Conservation (phyloP, 192 early-diverging fungal species). For the Backusella liffmaniae region DNA sequence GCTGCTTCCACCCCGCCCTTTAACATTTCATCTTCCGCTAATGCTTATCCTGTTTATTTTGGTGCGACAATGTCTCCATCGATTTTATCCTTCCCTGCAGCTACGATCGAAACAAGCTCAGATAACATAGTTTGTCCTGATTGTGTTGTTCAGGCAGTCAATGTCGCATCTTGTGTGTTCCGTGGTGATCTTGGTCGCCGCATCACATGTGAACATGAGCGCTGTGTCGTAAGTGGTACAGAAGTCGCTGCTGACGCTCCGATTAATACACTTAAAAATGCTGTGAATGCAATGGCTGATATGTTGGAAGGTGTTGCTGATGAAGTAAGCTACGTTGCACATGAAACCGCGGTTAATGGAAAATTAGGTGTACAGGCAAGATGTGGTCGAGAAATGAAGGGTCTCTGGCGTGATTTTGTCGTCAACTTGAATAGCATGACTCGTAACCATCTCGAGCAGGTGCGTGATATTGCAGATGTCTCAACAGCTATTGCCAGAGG, state of each 20-base stretch:
- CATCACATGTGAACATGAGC: conserved; percentile 41
- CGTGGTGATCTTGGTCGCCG: conserved; percentile 44
- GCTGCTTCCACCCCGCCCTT: conserved; percentile 22
- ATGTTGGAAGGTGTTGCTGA: conserved; percentile 53
- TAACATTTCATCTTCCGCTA: conserved; percentile 27
- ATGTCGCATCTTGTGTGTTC: conserved; percentile 45
- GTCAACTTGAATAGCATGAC: conserved; percentile 58
- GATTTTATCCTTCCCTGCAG: conserved; percentile 18
- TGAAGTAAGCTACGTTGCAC: conserved; percentile 67
- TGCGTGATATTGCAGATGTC: conserved; percentile 68
- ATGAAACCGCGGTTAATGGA: conserved; percentile 70
- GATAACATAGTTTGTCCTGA: conserved; percentile 43
- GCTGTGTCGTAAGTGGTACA: conserved; percentile 28
- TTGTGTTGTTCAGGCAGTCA: conserved; percentile 47
- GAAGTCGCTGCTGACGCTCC: conserved; percentile 22
- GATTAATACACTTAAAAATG: conserved; percentile 43
- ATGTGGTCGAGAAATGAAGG: conserved; percentile 44
- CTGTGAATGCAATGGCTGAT: conserved; percentile 63
- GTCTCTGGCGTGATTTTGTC: conserved; percentile 58
- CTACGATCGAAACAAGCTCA: conserved; percentile 20
- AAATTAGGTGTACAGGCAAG: conserved; percentile 67
- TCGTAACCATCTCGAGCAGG: conserved; percentile 52
- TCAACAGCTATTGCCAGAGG: conserved; percentile 68
- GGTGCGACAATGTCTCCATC: conserved; percentile 15
- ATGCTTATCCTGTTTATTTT: conserved; percentile 29